These are phyloP conservation scores for Lactuca sativa DNA, from an alignment of 129 eudicot species.

Conservation along the genomic window DNA sequence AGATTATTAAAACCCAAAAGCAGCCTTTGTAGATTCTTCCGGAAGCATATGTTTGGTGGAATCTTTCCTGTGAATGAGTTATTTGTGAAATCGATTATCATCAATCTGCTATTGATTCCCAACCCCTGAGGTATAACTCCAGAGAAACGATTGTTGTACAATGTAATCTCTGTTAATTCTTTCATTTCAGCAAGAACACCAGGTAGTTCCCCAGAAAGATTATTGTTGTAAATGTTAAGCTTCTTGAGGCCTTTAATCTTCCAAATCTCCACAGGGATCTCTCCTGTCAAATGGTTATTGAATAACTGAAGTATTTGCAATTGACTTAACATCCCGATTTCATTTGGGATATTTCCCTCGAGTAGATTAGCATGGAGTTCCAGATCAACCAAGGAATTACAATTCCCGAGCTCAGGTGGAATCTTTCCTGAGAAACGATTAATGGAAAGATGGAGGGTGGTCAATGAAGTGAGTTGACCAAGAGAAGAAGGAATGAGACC, in stretches of 20 bases:
- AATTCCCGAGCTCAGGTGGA: conserved; percentile 73
- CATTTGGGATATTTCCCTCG: conserved; percentile 64
- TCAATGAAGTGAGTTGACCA: conserved; percentile 51
- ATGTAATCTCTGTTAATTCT: conserved; percentile 47
- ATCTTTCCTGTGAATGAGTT: conserved; percentile 71
- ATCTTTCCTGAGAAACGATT: conserved; percentile 67
- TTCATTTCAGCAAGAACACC: conserved; percentile 51
- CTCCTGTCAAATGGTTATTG: conserved; percentile 65
- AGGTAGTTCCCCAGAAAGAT: conserved; percentile 70
- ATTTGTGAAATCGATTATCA: conserved; percentile 56
- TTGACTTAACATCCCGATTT: conserved; percentile 51
- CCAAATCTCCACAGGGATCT: conserved; percentile 67
- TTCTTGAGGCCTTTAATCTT: conserved; percentile 52
- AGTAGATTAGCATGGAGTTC: conserved; percentile 52
- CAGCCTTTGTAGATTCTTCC: conserved; percentile 54
- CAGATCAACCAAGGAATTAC: conserved; percentile 54
- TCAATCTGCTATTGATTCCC: conserved; percentile 72
- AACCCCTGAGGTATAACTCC: conserved; percentile 75
- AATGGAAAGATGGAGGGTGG: conserved; percentile 51
- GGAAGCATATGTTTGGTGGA: conserved; percentile 71
- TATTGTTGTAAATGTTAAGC: conserved; percentile 54
- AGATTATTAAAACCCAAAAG: conserved; percentile 58
- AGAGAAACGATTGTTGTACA: conserved; percentile 60
- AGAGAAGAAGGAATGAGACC: conserved; percentile 70
- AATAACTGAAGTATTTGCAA: conserved; percentile 48